Base-by-base conservation (phyloP, 441 rosid species). In the Kokia cookei region DNA sequence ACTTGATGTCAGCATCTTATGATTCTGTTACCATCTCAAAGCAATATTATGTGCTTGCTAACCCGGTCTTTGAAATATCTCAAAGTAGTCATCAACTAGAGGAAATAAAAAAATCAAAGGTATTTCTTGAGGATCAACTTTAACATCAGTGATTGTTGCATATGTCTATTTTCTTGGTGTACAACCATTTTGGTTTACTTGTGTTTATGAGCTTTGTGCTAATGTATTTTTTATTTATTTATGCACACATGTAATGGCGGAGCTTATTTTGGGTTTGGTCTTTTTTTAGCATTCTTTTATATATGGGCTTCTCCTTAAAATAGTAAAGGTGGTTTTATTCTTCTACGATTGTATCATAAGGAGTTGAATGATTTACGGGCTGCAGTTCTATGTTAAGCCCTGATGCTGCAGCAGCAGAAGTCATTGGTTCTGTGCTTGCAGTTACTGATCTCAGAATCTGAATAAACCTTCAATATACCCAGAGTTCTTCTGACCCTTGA, bases 1-100 rank as follows among this genome's bases (percentile, higher is more conserved):
- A 75, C 80, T 75, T 92, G 78, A 85, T 81, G 80, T 86, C 92
- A 61, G 80, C 81, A 82, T 82, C 89, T 59, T 87, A 83, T 82
- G 81, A 83, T 76, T 75, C 84, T 74, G 64, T 86, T 61, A 76
- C 86, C 24, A 67, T 88, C 73, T 82, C 86, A 71, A 88, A 89
- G 76, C 86, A 88, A 77, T 86, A 85, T 75, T 82, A 79, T 48
- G 89, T 85, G 64, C 75, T 92, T 74, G 80, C 86, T 78, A 83
- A 83, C 75, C 78, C 83, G 2, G 80, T 84, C 78, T 76, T 78
- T 60, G 86, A 83, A 83, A 86, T 71, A 84, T 68, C 81, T 66
- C 80, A 79, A 77, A 75, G 73, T 51, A 78, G 73, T 60, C 73
- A 76, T 79, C 67, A 71, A 55, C 80, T 72, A 54, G 91, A 81